These are phyloP conservation scores for Botrytis deweyae DNA, from an alignment of 2,329 filamentous ascomycete genomes.

Conservation along the genomic window DNA sequence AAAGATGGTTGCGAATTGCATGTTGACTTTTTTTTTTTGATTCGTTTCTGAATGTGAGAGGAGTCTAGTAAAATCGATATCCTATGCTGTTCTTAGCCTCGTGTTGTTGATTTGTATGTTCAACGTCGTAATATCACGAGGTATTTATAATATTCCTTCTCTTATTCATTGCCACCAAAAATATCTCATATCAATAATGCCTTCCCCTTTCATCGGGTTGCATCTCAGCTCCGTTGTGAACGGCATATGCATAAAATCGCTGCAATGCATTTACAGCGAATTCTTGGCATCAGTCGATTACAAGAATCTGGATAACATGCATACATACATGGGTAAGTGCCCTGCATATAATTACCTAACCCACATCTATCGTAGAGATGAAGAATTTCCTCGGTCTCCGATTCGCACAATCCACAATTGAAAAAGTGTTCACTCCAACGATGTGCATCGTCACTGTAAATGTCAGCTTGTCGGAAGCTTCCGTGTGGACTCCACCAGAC, in stretches of 20 bases:
- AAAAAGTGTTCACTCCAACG: neutral
- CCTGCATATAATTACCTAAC: neutral
- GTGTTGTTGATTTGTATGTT: neutral
- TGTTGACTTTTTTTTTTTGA: neutral
- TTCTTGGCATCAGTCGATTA: neutral
- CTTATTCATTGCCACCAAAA: neutral
- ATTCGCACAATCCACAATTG: neutral
- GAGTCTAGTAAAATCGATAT: neutral
- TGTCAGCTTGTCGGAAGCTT: neutral
- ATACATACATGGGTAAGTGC: neutral
- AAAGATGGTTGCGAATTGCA: slow-evolving; percentile 11
- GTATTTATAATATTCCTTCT: neutral
- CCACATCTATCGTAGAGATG: neutral
- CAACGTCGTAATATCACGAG: neutral
- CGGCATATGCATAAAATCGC: neutral
- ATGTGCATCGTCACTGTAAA: neutral
- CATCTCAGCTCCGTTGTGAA: neutral
- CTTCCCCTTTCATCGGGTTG: neutral
- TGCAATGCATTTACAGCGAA: neutral
- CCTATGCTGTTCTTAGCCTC: neutral
- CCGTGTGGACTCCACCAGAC: neutral
- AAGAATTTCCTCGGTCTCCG: neutral
- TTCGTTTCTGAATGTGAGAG: neutral
- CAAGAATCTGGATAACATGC: neutral
- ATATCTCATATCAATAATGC: neutral